Conservation (phyloP, 2,329 filamentous ascomycete species). For the Aphanocladium album region DNA sequence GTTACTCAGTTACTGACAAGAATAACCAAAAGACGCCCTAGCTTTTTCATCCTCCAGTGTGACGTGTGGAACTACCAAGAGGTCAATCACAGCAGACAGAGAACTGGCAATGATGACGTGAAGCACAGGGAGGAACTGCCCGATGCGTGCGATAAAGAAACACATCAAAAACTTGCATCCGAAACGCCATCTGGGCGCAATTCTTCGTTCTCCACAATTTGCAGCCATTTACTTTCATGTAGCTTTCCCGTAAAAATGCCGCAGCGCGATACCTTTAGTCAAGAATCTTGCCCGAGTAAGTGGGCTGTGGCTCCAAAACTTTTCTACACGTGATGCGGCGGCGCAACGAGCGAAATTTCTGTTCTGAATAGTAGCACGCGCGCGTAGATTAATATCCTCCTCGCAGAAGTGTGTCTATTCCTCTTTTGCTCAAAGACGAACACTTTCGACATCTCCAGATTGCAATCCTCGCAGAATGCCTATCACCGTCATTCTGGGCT, state of each 20-base stretch:
- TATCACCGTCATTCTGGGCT: conserved; percentile 30
- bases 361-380: not conserved
- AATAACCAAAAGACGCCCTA: no score
- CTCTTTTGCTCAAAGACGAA: not conserved
- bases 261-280: not conserved
- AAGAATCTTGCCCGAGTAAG: not conserved
- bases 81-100: no score
- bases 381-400: not conserved
- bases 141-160: no score
- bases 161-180: no score
- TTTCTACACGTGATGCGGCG: not conserved
- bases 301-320: not conserved
- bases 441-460: not conserved
- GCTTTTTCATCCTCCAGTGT: no score
- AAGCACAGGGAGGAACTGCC: no score
- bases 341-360: not conserved
- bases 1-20: no score
- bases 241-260: not conserved
- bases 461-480: conserved; percentile 17
- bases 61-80: no score
- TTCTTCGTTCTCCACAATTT: not conserved
- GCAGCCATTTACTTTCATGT: not conserved
- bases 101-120: no score
- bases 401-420: not conserved
- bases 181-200: not conserved